Conservation (phyloP, 768 basidiomycete species). For the Mycena crocata region DNA sequence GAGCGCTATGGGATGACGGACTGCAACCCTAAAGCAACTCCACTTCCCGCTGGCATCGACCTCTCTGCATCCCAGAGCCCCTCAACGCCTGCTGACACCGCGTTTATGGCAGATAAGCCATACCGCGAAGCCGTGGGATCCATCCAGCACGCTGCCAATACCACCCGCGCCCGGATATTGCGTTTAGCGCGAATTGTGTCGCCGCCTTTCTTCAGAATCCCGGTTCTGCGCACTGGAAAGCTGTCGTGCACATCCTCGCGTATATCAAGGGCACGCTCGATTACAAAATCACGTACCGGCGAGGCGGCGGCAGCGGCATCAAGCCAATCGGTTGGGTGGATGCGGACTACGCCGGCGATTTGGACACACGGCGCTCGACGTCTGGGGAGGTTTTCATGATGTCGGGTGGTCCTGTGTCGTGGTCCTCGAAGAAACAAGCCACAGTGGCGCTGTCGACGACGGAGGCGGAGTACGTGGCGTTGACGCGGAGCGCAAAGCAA, state of each 20-base stretch:
- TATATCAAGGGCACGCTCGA: too few relatives aligned
- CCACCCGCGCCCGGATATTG: slow-evolving; percentile 42
- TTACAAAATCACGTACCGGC: too few relatives aligned
- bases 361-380: slow-evolving; percentile 35
- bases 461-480: too few relatives aligned
- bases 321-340: slow-evolving; percentile 28
- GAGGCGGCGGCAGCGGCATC: slow-evolving; percentile 2
- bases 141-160: slow-evolving; percentile 37
- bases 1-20: slow-evolving; percentile 13
- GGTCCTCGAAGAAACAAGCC: slow-evolving; percentile 43
- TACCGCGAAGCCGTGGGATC: slow-evolving; percentile 39
- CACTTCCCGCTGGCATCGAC: slow-evolving; percentile 34
- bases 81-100: slow-evolving; percentile 7
- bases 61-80: slow-evolving; percentile 22
- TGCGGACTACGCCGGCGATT: slow-evolving; percentile 18
- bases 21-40: slow-evolving; percentile 39
- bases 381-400: too few relatives aligned
- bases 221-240: slow-evolving; percentile 47
- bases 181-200: slow-evolving; percentile 34
- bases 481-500: too few relatives aligned
- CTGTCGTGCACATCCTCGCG: slow-evolving; percentile 49
- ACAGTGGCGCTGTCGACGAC: too few relatives aligned
- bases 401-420: slow-evolving; percentile 30
- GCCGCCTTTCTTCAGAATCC: slow-evolving; percentile 40
- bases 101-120: slow-evolving; percentile 40